Conservation (phyloP, 176 grass and related monocot species). For the Triticum dicoccoides region DNA sequence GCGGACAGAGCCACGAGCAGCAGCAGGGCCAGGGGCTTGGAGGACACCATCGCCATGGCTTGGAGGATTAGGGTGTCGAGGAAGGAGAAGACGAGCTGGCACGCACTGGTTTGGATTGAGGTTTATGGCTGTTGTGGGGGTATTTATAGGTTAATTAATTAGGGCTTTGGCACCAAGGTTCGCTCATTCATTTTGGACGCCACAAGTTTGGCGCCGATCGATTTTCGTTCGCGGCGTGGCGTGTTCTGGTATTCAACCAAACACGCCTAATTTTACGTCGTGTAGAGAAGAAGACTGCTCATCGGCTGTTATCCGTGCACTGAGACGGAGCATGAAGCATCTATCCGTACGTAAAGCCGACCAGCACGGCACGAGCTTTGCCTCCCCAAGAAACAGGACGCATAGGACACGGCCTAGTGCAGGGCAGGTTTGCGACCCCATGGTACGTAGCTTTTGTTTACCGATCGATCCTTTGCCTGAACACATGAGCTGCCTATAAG, state of each 20-base stretch:
- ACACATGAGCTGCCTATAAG: no score
- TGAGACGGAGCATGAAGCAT: no score
- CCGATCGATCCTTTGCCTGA: no score
- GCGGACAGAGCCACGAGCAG: not conserved
- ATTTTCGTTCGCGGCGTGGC: no score
- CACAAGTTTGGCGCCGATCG: no score
- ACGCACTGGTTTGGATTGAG: not conserved
- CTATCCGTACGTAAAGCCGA: not conserved
- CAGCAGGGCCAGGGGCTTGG: not conserved
- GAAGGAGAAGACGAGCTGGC: not conserved
- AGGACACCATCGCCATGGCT: conserved; percentile 4
- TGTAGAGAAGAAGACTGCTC: no score
- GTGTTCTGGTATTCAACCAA: no score
- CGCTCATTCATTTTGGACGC: no score
- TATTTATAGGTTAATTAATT: conserved; percentile 18
- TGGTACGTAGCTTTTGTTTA: not conserved
- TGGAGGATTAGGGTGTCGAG: no score
- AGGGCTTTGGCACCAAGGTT: not conserved
- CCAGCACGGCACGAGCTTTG: not conserved
- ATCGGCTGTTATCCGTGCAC: no score
- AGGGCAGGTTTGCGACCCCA: not conserved
- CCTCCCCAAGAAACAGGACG: no score
- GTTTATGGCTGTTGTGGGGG: not conserved
- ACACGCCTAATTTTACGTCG: no score
- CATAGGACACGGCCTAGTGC: not conserved